These are phyloP conservation scores for Fusarium subglutinans DNA, from an alignment of 2,329 filamentous ascomycete species.

Conservation along the genomic window DNA sequence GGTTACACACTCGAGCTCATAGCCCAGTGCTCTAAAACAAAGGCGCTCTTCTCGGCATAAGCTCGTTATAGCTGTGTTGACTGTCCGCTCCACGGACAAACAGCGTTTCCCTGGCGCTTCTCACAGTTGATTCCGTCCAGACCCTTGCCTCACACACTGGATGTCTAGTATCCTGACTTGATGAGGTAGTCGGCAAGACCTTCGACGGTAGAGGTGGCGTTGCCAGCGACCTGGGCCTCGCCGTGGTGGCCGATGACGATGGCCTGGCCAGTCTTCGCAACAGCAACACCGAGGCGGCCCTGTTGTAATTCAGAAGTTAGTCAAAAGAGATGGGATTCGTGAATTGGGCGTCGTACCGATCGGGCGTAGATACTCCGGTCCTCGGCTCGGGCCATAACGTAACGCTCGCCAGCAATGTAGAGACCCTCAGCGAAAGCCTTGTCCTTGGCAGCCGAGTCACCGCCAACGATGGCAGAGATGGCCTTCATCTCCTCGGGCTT, in stretches of 20 bases:
- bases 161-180: conserved; percentile 75
- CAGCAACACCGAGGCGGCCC: conserved; percentile 82
- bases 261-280: conserved; percentile 88
- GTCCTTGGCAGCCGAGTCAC: conserved; percentile 61
- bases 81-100: conserved; percentile 30
- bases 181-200: conserved; percentile 88
- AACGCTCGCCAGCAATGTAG: conserved; percentile 80
- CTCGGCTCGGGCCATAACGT: conserved; percentile 78
- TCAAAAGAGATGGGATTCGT: neutral
- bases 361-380: conserved; percentile 85
- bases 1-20: conserved; percentile 31
- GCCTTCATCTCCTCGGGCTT: conserved; percentile 66
- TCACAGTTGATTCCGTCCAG: conserved; percentile 13
- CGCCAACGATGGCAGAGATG: conserved; percentile 62
- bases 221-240: conserved; percentile 76
- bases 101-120: conserved; percentile 24
- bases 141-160: neutral
- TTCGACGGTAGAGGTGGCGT: conserved; percentile 82
- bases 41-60: conserved; percentile 36
- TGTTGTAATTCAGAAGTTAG: conserved; percentile 39
- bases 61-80: conserved; percentile 33
- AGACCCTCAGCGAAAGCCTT: conserved; percentile 77
- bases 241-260: conserved; percentile 89
- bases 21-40: conserved; percentile 39
- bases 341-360: conserved; percentile 67